A percentile compares a stretch with the other conserved stretches of the same genome.
phyloP scores from a whole-genome alignment of 1,139 yeast species.

The Lodderomyces jiufengensis region DNA sequence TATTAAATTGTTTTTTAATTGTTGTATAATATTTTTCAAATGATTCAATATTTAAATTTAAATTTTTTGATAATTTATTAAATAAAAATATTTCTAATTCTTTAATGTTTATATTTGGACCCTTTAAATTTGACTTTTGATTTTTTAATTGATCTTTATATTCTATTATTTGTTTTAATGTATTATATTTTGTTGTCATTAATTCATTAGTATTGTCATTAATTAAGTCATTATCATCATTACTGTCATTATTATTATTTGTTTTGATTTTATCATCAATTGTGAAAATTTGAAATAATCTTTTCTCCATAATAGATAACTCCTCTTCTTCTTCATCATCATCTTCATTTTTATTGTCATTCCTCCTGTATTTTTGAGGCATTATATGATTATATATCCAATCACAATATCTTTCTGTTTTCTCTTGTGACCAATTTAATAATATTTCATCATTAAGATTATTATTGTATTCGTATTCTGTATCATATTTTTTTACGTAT shows the following conservation, averaged over 20 bases:
- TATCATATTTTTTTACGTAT: conserved; percentile 18
- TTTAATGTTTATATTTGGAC: neutral
- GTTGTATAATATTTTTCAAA: too few relatives aligned
- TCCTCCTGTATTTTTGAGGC: conserved; percentile 19
- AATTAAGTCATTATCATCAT: conserved; percentile 1
- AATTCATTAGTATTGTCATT: conserved; percentile 1
- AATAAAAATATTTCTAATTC: conserved; percentile 4
- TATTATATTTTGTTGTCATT: conserved; percentile 2
- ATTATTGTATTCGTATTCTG: conserved; percentile 19
- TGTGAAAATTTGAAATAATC: conserved; percentile 36
- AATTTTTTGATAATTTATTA: conserved; percentile 2
- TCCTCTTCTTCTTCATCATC: conserved; percentile 16
- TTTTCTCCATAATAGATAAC: conserved; percentile 28
- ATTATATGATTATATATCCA: conserved; percentile 38
- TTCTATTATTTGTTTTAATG: conserved; percentile 5
- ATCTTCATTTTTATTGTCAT: too few relatives aligned
- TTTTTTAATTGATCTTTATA: neutral
- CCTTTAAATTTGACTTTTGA: neutral
- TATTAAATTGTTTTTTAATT: too few relatives aligned
- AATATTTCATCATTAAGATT: conserved; percentile 24
- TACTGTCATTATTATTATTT: neutral
- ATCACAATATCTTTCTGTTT: conserved; percentile 37
- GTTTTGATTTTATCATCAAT: conserved; percentile 14
- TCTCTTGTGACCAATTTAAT: conserved; percentile 36
- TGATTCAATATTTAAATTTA: conserved; percentile 3